Base-by-base conservation (phyloP, 768 basidiomycete species). In the Harrya chromipes region DNA sequence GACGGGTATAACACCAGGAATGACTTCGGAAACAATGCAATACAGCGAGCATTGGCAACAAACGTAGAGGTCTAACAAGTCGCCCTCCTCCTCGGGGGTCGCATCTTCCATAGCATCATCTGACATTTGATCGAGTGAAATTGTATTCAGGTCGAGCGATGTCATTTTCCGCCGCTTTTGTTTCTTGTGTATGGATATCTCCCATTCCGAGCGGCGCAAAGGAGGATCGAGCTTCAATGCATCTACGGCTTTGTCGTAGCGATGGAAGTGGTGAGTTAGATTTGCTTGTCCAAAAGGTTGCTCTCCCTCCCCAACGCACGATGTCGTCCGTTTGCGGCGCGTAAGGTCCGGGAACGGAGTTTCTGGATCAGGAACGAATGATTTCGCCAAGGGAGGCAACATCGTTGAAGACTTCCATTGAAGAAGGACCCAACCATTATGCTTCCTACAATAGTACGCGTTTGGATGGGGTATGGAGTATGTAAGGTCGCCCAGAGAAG, bases 11-110 rank as follows among this genome's bases (percentile, higher is more conserved):
- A 92, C 82, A 5, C 87, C 90, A 33, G 88, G 81, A 40, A 91
- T 83, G 44, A 84, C 71, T 14, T 78, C 74, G 20, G 85, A 88
- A 1, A 80, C 83, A 34, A 89, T 73, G 56, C 84, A 82, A 61
- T 85, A 87, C 54, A 85, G 68, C 20, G 83, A 83, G 65, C 90
- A 93, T 61, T 90, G 90, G 60, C 90, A 92, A 64, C 90, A 93
- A 39, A 90, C 72, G 60, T 87, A 92, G 24, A 91, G 74, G 65
- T 92, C 88, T 36, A 92, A 70, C 24, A 87, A 65, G 50, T 75
- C 80, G 20, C 79, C 83, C 56, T 77, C 74, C 33, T 72, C 71
- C 24, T 59, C 56, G 17, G 65, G 54, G 33, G 50, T 52, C 14
- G 49, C 39, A 14, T 72, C 68, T n/a, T 69, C 68, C 50, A 61